Conservation (phyloP, 345 rosid genomes). For the Zanthoxylum bungeanum region DNA sequence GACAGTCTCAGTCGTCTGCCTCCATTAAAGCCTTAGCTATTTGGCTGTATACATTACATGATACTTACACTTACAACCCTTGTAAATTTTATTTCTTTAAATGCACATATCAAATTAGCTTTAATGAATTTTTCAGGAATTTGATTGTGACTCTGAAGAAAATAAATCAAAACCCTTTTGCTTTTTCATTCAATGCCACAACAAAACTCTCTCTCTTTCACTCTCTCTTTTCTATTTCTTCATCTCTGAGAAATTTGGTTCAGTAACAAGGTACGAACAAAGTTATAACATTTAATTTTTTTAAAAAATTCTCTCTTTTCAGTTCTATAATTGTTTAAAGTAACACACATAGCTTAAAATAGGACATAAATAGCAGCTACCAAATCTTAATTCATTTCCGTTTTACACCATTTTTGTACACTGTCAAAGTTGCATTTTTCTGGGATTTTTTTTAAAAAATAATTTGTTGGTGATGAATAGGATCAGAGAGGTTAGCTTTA, state of each 20-base stretch:
- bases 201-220: background rate
- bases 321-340: background rate
- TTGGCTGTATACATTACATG: no score
- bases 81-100: background rate
- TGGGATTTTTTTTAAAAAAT: background rate
- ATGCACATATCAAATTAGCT: background rate
- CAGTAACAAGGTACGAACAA: constrained; percentile 12
- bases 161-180: no score
- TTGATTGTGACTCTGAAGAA: constrained; percentile 12
- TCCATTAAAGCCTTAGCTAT: constrained; percentile 1
- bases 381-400: background rate
- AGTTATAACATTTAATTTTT: no score
- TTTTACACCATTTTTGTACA: background rate
- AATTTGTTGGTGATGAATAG: background rate
- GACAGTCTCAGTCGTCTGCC: background rate
- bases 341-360: background rate
- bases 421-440: background rate
- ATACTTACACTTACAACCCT: no score
- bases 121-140: background rate
- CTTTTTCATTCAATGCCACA: constrained; percentile 2
- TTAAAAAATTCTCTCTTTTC: background rate
- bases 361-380: background rate
- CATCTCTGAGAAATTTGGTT: background rate
- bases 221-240: background rate
- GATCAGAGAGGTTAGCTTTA: background rate